Evolutionary conservation across 768 basidiomycete genomes (phyloP), one percentile per base, ranked within the genome.

Genomic region (Lactarius sanguifluus): DNA sequence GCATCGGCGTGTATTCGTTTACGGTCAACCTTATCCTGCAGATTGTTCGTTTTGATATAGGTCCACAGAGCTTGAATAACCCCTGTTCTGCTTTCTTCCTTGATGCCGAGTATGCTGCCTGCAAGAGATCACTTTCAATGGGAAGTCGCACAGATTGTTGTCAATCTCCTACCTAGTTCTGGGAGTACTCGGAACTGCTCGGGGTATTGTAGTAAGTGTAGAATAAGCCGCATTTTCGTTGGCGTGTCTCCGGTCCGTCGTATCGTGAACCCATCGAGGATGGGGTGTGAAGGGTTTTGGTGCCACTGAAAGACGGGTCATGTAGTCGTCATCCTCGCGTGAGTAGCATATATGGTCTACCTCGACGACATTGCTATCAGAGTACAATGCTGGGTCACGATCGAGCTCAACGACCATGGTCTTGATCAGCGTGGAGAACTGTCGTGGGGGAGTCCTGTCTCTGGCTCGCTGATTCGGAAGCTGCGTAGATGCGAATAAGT

Each of bases 291-390:
- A 64, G 85, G 78, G 1, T 82, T 76, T 18, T 85, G 82, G 43
- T 85, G 82, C 87, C 90, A 91, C 89, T 90, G 30, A 8, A 36
- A 23, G 13, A 2, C 32, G 47, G n/a, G 34, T 47, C 36, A 65
- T 16, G 45, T 25, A 40, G 15, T 59, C 25, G 1, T 55, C 13
- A 34, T 45, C 18, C 9, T 40, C 57, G 50, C 34, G 59, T 8
- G 9, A 38, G 40, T 28, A 13, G 38, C 16, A 64, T 45, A 6
- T 18, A 15, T 3, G n/a, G 16, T 67, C 83, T 68, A 94, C 96
- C 85, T 97, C 95, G 41, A 96, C 86, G 18, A 95, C 87, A 71
- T 96, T 96, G 25, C 88, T 86, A 59, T 96, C 93, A 1, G 91
- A 84, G 73, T 91, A 95, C 55, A 91, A 75, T 5, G 83, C 79